Percentiles rank a stretch among this genome's conserved stretches.
Conservation (phyloP, 2,329 filamentous ascomycete genomes). For the Ophiostoma angusticollis region DNA sequence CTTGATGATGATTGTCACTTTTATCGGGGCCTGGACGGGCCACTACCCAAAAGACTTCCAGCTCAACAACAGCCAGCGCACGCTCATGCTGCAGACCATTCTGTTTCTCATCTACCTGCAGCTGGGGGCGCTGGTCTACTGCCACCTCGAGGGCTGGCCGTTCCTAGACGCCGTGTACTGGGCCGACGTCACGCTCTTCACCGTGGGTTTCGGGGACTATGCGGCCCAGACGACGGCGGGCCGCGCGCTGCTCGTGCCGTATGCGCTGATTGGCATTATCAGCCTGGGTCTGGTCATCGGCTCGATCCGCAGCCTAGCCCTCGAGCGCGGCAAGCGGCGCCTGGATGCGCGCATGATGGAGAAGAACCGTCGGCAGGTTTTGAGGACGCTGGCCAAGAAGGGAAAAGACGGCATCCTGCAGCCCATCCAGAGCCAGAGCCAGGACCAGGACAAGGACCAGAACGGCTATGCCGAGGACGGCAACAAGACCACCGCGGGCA, state of each 20-base stretch:
- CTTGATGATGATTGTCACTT: slow-evolving; percentile 64
- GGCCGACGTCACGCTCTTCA: slow-evolving; percentile 59
- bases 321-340: slow-evolving; percentile 43
- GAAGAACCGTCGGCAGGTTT: slow-evolving; percentile 38
- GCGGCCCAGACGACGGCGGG: slow-evolving; percentile 38
- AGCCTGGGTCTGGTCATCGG: slow-evolving; percentile 38
- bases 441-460: neutral
- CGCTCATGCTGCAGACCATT: slow-evolving; percentile 83
- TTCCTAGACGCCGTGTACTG: slow-evolving; percentile 73
- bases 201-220: slow-evolving; percentile 50
- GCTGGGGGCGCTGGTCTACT: slow-evolving; percentile 64
- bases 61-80: slow-evolving; percentile 69
- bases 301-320: slow-evolving; percentile 38
- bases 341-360: slow-evolving; percentile 47
- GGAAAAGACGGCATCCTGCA: slow-evolving; percentile 36
- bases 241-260: slow-evolving; percentile 67
- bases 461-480: neutral
- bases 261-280: slow-evolving; percentile 68
- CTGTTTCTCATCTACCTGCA: slow-evolving; percentile 71
- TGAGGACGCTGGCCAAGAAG: slow-evolving; percentile 32
- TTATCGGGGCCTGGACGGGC: slow-evolving; percentile 55
- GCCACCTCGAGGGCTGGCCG: slow-evolving; percentile 56
- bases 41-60: slow-evolving; percentile 70
- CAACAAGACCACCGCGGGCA: slow-evolving; percentile 2
- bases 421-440: slow-evolving; percentile 27